These are phyloP conservation scores for Medicago arabica DNA, from an alignment of 306 rosid species.

Conservation along the genomic window DNA sequence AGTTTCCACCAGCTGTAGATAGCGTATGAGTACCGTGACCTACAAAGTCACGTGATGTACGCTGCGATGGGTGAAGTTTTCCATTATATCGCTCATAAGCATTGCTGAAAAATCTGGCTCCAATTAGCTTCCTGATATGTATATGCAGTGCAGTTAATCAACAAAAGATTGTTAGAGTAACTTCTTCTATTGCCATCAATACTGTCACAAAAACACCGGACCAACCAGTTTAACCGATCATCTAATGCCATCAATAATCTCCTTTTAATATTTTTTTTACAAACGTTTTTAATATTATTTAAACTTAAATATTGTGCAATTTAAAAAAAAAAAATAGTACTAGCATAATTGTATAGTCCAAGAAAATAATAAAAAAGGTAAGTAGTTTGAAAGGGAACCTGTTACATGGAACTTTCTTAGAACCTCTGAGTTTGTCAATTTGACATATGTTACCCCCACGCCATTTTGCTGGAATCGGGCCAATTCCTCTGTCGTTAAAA, in stretches of 20 bases:
- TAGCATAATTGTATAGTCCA: too few relatives aligned
- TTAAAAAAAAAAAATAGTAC: background rate
- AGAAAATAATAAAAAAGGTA: background rate
- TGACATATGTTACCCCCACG: slow-evolving; percentile 57
- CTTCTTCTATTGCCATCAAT: too few relatives aligned
- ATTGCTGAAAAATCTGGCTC: slow-evolving; percentile 67
- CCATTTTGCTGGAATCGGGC: slow-evolving; percentile 64
- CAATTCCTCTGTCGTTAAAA: background rate
- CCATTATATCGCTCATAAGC: slow-evolving; percentile 34
- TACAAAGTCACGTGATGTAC: slow-evolving; percentile 57
- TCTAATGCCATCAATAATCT: too few relatives aligned
- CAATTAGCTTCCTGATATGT: slow-evolving; percentile 68
- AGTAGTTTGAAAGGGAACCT: slow-evolving; percentile 28
- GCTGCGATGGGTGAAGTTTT: background rate
- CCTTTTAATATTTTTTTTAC: too few relatives aligned
- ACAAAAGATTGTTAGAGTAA: background rate
- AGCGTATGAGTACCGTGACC: slow-evolving; percentile 91
- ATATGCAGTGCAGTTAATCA: background rate
- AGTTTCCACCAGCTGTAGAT: slow-evolving; percentile 77
- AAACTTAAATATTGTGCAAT: background rate
- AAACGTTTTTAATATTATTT: too few relatives aligned
- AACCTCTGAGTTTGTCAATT: slow-evolving; percentile 22
- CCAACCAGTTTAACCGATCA: too few relatives aligned
- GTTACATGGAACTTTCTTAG: slow-evolving; percentile 35
- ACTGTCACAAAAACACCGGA: too few relatives aligned